phyloP scores from a whole-genome alignment of 352 stramenopile species.

The Globisporangium viniferum region DNA sequence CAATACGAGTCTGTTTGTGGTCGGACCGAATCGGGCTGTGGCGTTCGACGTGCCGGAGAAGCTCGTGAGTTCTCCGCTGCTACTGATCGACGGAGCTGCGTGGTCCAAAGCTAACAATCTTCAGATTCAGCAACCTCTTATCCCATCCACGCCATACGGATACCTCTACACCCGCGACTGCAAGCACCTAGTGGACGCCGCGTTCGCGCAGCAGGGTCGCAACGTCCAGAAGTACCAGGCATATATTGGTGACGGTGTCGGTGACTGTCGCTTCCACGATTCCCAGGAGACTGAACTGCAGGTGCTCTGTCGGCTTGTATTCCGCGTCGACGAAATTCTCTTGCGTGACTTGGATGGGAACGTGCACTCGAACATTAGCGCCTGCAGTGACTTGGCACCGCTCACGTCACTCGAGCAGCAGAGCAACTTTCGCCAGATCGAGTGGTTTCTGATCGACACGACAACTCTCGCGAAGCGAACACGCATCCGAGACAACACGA shows the following conservation, averaged over 20 bases:
- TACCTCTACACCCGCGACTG: slow-evolving; percentile 41
- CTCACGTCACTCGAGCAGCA: slow-evolving; percentile 13
- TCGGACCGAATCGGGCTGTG: slow-evolving; percentile 24
- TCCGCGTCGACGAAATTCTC: slow-evolving; percentile 24
- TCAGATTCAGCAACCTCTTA: not conserved
- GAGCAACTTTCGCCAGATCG: slow-evolving; percentile 27
- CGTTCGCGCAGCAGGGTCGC: slow-evolving; percentile 27
- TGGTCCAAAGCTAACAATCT: slow-evolving; percentile 26
- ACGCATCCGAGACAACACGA: slow-evolving; percentile 41
- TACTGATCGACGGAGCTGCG: slow-evolving; percentile 28
- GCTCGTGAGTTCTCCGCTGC: slow-evolving; percentile 22
- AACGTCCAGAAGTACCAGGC: slow-evolving; percentile 48
- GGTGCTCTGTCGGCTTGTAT: slow-evolving; percentile 33
- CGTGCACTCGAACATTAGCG: slow-evolving; percentile 19
- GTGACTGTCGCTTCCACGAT: slow-evolving; percentile 33
- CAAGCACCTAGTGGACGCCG: slow-evolving; percentile 19
- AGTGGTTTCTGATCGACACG: slow-evolving; percentile 34
- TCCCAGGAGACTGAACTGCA: slow-evolving; percentile 38
- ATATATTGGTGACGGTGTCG: slow-evolving; percentile 34
- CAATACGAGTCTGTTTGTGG: slow-evolving; percentile 33
- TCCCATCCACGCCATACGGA: slow-evolving; percentile 26
- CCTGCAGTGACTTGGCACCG: slow-evolving; percentile 15
- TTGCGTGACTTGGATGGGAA: slow-evolving; percentile 24
- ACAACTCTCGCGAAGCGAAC: slow-evolving; percentile 22
- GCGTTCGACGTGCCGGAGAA: slow-evolving; percentile 27